Evolutionary conservation across 345 rosid species (phyloP).

Genomic region (Passiflora organensis): DNA sequence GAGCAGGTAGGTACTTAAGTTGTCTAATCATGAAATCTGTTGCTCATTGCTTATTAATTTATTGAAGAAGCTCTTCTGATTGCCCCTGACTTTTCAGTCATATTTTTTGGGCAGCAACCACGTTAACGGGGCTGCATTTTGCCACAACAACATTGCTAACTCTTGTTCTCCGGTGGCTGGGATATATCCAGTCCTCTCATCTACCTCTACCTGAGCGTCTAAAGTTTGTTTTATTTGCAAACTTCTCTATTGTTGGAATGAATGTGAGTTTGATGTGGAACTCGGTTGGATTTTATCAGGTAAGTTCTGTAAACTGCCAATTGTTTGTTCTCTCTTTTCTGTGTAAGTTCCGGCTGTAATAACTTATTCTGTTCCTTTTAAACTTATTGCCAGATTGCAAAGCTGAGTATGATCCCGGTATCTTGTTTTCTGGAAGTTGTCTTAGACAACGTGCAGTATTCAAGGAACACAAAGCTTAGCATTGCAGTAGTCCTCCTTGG

Average conservation of each 20-base stretch:
- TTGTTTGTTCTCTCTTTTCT: background rate
- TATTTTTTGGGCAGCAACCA: constrained; percentile 67
- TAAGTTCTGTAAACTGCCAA: constrained; percentile 14
- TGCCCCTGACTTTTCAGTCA: constrained; percentile 18
- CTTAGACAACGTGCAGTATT: constrained; percentile 86
- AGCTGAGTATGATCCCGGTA: constrained; percentile 98
- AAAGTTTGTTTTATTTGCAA: constrained; percentile 84
- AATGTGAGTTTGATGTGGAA: constrained; percentile 99
- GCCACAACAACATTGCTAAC: constrained; percentile 87
- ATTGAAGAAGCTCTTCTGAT: background rate
- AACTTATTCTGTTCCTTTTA: background rate
- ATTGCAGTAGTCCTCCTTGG: constrained; percentile 84
- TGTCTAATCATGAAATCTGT: no score
- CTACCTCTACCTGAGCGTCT: constrained; percentile 71
- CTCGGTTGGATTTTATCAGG: constrained; percentile 99
- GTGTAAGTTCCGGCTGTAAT: constrained; percentile 11
- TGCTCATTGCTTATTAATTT: background rate
- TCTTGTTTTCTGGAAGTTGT: constrained; percentile 90
- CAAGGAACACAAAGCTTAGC: constrained; percentile 97
- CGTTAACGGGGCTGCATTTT: constrained; percentile 96
- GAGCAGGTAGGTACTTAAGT: no score
- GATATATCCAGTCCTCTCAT: constrained; percentile 77
- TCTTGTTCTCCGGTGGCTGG: constrained; percentile 65
- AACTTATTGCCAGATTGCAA: constrained; percentile 66
- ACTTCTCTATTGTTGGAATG: constrained; percentile 98